These are phyloP conservation scores for Caloboletus firmus DNA, from an alignment of 1,284 basidiomycete species.

Conservation along the genomic window DNA sequence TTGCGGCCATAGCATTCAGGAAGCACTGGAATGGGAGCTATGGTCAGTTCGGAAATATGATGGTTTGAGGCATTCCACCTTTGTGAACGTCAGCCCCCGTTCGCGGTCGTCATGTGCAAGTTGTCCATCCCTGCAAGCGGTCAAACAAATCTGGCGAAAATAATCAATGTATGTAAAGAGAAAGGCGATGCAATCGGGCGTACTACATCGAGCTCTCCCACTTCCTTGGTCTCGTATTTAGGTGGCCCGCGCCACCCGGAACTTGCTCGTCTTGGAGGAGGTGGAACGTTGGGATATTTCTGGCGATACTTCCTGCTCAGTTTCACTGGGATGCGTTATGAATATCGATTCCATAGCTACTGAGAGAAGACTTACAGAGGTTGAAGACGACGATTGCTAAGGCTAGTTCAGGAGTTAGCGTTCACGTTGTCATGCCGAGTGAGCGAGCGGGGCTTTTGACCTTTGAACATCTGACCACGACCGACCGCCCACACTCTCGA, in stretches of 20 bases:
- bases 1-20: constrained; percentile 16
- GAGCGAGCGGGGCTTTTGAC: not conserved
- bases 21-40: constrained; percentile 19
- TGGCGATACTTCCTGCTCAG: not conserved
- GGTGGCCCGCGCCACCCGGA: constrained; percentile 5
- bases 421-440: not conserved
- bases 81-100: constrained; percentile 27
- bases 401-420: constrained; percentile 3
- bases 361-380: constrained; percentile 14
- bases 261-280: constrained; percentile 6
- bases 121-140: constrained; percentile 31
- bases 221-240: not conserved
- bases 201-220: constrained; percentile 24
- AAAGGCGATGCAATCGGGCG: not conserved
- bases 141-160: constrained; percentile 27
- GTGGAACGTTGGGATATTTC: not conserved
- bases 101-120: constrained; percentile 22
- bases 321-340: constrained; percentile 11
- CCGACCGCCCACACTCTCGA: constrained; percentile 18
- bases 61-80: constrained; percentile 12
- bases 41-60: not conserved
- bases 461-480: constrained; percentile 20
- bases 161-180: too few relatives aligned
- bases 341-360: not conserved
- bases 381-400: not conserved